Evolutionary conservation across 2,329 filamentous ascomycete genomes (phyloP).

Genomic region (Apiospora kogelbergensis): DNA sequence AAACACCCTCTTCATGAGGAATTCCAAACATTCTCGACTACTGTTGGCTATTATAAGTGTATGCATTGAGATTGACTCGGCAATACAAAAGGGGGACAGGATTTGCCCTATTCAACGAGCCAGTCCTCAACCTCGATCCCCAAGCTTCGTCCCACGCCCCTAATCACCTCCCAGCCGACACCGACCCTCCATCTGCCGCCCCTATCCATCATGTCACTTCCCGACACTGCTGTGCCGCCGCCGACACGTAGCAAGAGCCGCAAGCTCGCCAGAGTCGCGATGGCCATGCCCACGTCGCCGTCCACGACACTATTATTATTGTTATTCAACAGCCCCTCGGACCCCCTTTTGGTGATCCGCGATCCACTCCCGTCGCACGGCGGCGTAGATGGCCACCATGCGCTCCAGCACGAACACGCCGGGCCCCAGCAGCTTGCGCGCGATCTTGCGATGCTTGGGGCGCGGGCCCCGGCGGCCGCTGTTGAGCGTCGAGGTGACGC

Average conservation of each 20-base stretch:
- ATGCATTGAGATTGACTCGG: background rate
- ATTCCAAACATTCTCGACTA: background rate
- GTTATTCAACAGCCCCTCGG: constrained; percentile 9
- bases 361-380: constrained; percentile 59
- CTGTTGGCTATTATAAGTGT: background rate
- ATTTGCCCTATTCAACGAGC: constrained; percentile 57
- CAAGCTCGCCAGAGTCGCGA: constrained; percentile 73
- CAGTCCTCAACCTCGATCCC: constrained; percentile 80
- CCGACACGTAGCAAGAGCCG: constrained; percentile 66
- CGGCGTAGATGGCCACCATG: constrained; percentile 74
- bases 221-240: constrained; percentile 59
- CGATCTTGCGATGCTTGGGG: constrained; percentile 67
- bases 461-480: constrained; percentile 28
- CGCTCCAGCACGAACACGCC: constrained; percentile 77
- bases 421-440: constrained; percentile 73
- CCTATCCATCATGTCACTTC: constrained; percentile 71
- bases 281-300: constrained; percentile 60
- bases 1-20: background rate
- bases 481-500: constrained; percentile 22
- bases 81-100: background rate
- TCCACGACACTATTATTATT: constrained; percentile 39
- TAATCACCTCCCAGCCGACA: constrained; percentile 74
- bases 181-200: constrained; percentile 76
- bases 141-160: constrained; percentile 68
- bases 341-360: constrained; percentile 17